Percentiles rank a stretch among this genome's conserved stretches.
Conservation (phyloP, 176 grass and related monocot genomes). For the Triticum urartu region DNA sequence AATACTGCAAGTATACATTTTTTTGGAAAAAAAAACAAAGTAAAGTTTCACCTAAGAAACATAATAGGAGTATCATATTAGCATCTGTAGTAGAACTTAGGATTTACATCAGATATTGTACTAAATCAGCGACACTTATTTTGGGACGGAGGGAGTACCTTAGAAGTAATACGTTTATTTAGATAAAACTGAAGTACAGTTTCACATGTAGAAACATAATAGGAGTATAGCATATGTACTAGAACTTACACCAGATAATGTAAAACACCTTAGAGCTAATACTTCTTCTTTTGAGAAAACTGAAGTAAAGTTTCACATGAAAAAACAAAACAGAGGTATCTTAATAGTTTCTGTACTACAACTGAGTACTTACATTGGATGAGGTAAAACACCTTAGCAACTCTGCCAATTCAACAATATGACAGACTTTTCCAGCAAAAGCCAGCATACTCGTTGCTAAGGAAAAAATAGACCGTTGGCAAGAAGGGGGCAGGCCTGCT, state of each 20-base stretch:
- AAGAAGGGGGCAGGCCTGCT: conserved; percentile 68
- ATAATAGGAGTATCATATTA: conserved; percentile 24
- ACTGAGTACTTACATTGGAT: conserved; percentile 64
- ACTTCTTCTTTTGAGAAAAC: background rate
- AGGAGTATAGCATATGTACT: background rate
- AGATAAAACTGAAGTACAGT: background rate
- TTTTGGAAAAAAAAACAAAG: background rate
- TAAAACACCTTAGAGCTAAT: conserved; percentile 33
- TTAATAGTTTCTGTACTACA: background rate
- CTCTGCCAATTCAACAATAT: conserved; percentile 65
- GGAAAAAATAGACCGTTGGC: conserved; percentile 72
- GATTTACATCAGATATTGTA: conserved; percentile 50
- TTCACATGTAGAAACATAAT: conserved; percentile 6
- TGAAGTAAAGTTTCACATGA: background rate
- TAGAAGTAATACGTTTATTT: background rate
- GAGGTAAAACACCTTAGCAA: conserved; percentile 49
- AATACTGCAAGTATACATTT: background rate
- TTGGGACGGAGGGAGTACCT: background rate
- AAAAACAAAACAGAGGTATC: conserved; percentile 19
- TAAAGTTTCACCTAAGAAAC: background rate
- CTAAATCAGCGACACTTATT: too few species aligned
- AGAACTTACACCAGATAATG: conserved; percentile 49
- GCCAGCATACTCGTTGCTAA: conserved; percentile 77
- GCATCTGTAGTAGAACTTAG: background rate
- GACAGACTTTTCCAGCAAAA: conserved; percentile 78